Base-by-base conservation (phyloP, 139 green algal species). In the Picochlorum sp. region DNA sequence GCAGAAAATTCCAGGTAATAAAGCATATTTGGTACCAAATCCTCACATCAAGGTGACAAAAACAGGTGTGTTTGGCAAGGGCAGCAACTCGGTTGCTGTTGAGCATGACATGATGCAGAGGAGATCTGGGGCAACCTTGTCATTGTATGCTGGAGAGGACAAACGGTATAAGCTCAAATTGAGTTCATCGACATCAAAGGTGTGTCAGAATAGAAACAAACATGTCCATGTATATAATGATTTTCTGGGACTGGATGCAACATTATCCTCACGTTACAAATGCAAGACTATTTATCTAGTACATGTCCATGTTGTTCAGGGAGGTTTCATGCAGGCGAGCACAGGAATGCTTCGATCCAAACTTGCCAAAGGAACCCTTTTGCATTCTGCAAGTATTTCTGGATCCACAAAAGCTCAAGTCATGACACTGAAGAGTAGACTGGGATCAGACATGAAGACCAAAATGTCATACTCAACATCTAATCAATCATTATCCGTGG, bases 11-110 rank as follows among this genome's bases (percentile, higher is more conserved):
- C 61, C 61, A 8, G 16, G 57, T 5, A 23, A 14, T 20, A 55
- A 54, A 41, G 52, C 13, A 13, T 55, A 56, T 26, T 45, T 66
- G 61, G 37, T 54, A 41, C 61, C 61, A 10, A 66, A n/a, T 26
- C 61, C 61, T 24, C 7, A 6, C 24, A 24, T 56, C 61, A 66
- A 54, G 24, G 13, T 66, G 13, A 45, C 14, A 6, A 20, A 56
- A 28, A 20, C 13, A 16, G 32, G 32, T 38, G 37, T 45, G 52
- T 14, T 59, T 54, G 47, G 61, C 14, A 65, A 56, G 6, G 16
- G 18, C 15, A 38, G 57, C 61, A 66, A 45, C 37, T 26, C 21
- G 6, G n/a, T 54, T 6, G 32, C 52, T 11, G 6, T 55, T 44
- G 11, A 54, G 32, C 38, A 32, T 28, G 61, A 66, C n/a, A 26